Conservation (phyloP, 2,329 filamentous ascomycete species). For the Aspergillus uvarum region DNA sequence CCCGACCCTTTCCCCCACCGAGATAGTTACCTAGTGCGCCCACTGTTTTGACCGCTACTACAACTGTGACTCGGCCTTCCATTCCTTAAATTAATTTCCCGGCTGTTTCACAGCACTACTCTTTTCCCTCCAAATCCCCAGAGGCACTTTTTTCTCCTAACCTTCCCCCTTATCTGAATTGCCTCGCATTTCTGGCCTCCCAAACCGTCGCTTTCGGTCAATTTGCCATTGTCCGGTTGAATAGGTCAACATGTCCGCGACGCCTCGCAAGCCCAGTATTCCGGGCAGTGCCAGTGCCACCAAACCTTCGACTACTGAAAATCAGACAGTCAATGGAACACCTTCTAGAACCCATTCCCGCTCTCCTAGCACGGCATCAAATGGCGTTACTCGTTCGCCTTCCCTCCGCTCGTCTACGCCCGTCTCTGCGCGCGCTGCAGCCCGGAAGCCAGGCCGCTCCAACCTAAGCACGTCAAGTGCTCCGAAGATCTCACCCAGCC, state of each 20-base stretch:
- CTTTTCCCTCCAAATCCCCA: conserved; percentile 2
- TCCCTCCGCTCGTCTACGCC: conserved; percentile 59
- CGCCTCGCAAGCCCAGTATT: conserved; percentile 44
- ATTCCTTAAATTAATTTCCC: conserved; percentile 30
- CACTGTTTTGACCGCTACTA: conserved; percentile 32
- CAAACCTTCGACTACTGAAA: conserved; percentile 33
- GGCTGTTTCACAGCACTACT: conserved; percentile 22
- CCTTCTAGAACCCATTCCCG: conserved; percentile 43
- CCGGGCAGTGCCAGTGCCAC: conserved; percentile 33
- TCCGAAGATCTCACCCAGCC: conserved; percentile 50
- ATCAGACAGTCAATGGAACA: conserved; percentile 34
- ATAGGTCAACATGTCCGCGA: conserved; percentile 41
- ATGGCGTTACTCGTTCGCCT: conserved; percentile 58
- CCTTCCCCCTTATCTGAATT: conserved; percentile 12
- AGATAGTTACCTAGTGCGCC: conserved; percentile 20
- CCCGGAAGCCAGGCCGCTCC: conserved; percentile 55
- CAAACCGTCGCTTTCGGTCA: conserved; percentile 6
- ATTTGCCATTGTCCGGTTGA: conserved; percentile 10
- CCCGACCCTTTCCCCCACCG: conserved; percentile 14
- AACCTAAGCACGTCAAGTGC: conserved; percentile 46
- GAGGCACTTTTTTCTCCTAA: conserved; percentile 1
- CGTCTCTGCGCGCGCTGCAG: conserved; percentile 71
- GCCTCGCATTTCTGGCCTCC: conserved; percentile 12
- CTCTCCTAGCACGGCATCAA: conserved; percentile 51
- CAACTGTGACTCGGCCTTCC: conserved; percentile 18